Conservation (phyloP, 352 stramenopile genomes). For the Globisporangium ultimum region DNA sequence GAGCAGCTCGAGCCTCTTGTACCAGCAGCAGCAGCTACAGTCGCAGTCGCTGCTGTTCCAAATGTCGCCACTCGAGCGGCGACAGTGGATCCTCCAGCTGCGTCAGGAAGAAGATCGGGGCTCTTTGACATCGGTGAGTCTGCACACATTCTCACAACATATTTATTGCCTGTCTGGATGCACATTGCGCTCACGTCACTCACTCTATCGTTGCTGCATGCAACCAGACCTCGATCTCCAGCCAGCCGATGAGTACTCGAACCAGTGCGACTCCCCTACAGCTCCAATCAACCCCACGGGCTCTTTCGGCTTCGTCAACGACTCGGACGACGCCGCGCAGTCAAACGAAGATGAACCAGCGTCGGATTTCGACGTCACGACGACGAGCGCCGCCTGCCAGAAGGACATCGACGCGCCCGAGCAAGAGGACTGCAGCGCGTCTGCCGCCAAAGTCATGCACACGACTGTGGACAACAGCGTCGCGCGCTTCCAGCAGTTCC, state of each 20-base stretch:
- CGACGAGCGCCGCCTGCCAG: constrained; percentile 1
- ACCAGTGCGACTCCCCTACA: constrained; percentile 44
- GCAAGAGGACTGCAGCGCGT: constrained; percentile 14
- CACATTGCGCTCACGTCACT: background rate
- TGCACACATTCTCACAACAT: background rate
- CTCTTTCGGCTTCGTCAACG: background rate
- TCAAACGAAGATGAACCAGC: background rate
- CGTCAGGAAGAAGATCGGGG: background rate
- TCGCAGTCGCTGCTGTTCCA: background rate
- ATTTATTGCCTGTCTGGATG: background rate
- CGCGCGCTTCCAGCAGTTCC: constrained; percentile 42
- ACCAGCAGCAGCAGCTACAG: background rate
- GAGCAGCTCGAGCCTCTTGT: background rate
- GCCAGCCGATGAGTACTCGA: constrained; percentile 27
- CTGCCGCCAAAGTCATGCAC: constrained; percentile 5
- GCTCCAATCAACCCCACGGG: background rate
- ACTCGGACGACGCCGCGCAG: background rate
- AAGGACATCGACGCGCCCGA: constrained; percentile 8
- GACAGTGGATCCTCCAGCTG: background rate
- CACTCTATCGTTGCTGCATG: constrained; percentile 1
- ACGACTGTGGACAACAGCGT: constrained; percentile 23
- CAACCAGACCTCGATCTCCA: constrained; percentile 27
- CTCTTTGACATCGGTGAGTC: constrained; percentile 8
- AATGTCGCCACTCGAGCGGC: background rate
- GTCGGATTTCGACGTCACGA: constrained; percentile 13